These are phyloP conservation scores for Quercus phellos DNA, from an alignment of 331 rosid species.

Conservation along the genomic window DNA sequence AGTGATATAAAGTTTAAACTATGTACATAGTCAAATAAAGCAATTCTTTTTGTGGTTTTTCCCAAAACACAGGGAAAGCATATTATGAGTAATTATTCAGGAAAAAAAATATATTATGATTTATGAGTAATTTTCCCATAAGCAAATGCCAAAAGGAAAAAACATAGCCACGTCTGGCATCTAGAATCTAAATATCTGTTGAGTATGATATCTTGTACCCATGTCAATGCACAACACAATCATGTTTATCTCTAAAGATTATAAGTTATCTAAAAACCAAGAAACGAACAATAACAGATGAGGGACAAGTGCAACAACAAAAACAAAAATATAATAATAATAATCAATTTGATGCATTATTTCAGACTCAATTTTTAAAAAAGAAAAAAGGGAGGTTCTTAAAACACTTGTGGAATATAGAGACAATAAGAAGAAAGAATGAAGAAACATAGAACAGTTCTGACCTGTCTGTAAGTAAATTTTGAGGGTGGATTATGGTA, in stretches of 20 bases:
- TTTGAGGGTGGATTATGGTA: slow-evolving; percentile 82
- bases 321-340: not conserved
- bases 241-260: not conserved
- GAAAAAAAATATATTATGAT: no score
- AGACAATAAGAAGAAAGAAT: not conserved
- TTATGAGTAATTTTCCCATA: not conserved
- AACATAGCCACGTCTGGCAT: not conserved
- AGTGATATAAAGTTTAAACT: not conserved
- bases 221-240: not conserved
- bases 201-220: not conserved
- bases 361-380: not conserved
- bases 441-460: not conserved
- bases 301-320: not conserved
- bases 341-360: not conserved
- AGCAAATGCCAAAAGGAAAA: not conserved
- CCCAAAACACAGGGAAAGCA: not conserved
- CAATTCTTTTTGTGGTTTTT: not conserved
- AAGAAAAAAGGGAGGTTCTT: no score
- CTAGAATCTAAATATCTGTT: not conserved
- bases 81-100: no score
- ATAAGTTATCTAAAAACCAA: not conserved
- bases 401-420: not conserved
- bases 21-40: not conserved
- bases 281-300: not conserved
- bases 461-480: slow-evolving; percentile 84